Conservation (phyloP, 2,329 filamentous ascomycete species). For the Xylaria hypoxylon region DNA sequence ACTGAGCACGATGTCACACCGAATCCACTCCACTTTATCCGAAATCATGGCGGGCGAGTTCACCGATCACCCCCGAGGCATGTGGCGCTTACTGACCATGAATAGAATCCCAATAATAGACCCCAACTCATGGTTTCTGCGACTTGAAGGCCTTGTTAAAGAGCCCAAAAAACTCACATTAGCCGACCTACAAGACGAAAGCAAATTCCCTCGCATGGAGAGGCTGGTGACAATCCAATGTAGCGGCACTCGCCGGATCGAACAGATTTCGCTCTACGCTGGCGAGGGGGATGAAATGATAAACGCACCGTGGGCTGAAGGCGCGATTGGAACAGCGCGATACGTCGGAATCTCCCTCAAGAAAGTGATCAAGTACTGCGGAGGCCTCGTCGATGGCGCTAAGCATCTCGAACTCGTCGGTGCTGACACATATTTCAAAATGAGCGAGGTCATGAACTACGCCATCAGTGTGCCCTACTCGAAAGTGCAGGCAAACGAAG, state of each 20-base stretch:
- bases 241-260: constrained; percentile 74
- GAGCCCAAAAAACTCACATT: constrained; percentile 68
- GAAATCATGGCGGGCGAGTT: constrained; percentile 74
- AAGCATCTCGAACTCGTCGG: constrained; percentile 77
- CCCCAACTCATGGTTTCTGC: constrained; percentile 63
- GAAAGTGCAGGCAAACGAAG: constrained; percentile 75
- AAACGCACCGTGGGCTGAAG: constrained; percentile 70
- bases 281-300: constrained; percentile 74
- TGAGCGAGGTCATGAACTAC: constrained; percentile 73
- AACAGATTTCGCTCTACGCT: constrained; percentile 73
- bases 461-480: constrained; percentile 73
- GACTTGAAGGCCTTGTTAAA: constrained; percentile 71
- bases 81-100: constrained; percentile 4
- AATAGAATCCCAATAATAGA: constrained; percentile 71
- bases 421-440: constrained; percentile 80
- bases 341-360: constrained; percentile 75
- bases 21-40: constrained; percentile 71
- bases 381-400: constrained; percentile 65
- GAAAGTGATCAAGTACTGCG: constrained; percentile 77
- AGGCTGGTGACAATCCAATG: constrained; percentile 74
- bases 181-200: constrained; percentile 70
- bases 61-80: neutral
- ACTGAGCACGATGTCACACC: constrained; percentile 67
- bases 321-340: constrained; percentile 72
- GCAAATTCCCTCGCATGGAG: constrained; percentile 68